Evolutionary conservation across 2,329 filamentous ascomycete species (phyloP).

Genomic region (Scopulariopsis brevicaulis): DNA sequence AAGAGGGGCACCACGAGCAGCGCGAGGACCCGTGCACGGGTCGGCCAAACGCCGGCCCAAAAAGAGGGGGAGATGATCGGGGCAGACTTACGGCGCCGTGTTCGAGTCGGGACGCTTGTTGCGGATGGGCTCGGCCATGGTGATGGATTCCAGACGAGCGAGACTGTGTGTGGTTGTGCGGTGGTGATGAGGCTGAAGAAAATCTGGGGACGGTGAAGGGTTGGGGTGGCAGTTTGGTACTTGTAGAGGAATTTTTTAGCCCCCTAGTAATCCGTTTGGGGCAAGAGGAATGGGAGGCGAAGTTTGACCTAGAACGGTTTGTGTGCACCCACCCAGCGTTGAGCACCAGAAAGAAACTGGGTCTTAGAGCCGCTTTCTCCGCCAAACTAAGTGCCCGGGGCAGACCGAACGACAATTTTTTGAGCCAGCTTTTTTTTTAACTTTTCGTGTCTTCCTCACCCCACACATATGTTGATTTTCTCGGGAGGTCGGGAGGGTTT

Average conservation of each 20-base stretch:
- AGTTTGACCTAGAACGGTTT: not conserved
- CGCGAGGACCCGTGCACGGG: not conserved
- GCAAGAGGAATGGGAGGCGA: not conserved
- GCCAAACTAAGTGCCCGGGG: not conserved
- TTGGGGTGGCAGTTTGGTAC: not conserved
- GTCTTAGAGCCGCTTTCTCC: not conserved
- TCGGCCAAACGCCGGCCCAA: not conserved
- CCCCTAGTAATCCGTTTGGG: not conserved
- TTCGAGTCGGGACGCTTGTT: constrained; percentile 47
- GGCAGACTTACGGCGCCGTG: constrained; percentile 43
- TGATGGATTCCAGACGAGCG: constrained; percentile 13
- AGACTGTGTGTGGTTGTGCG: constrained; percentile 7
- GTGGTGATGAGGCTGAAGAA: not conserved
- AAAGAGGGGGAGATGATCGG: constrained; percentile 6
- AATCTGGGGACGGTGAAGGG: not conserved
- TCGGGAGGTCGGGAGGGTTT: not conserved
- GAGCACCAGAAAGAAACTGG: not conserved
- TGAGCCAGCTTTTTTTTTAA: not conserved
- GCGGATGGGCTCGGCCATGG: constrained; percentile 53
- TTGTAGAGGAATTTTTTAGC: not conserved
- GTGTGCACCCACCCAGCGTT: not conserved
- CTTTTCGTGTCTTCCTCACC: not conserved
- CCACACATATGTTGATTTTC: not conserved
- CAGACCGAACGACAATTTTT: not conserved
- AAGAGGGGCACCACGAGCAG: not conserved